Base-by-base conservation (phyloP, 352 stramenopile species). In the Phytophthora fragariaefolia region DNA sequence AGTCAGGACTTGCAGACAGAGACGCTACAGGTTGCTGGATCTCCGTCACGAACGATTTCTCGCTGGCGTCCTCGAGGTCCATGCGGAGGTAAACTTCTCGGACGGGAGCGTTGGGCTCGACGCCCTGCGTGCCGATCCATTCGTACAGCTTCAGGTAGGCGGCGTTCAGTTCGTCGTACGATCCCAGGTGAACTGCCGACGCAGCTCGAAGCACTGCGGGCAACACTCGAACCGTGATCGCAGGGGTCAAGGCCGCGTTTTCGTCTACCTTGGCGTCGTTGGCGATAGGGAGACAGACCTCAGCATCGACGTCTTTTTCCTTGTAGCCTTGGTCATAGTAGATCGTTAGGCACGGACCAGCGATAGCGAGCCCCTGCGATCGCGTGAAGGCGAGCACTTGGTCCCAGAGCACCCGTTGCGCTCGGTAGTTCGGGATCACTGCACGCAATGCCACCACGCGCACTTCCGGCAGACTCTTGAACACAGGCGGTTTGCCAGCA, bases 241-340 rank as follows among this genome's bases (percentile, higher is more conserved):
- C 58, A 10, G 66, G 32, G 4, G 53, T 20, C 10, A 40, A 54
- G 34, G 32, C 43, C 28, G 22, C 48, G 12, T 62, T 40, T 58
- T 69, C 32, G 47, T 52, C 26, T 4, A 83, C 63, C 1, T 27
- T 10, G 0, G 40, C 61, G 34, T 79, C 49, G 0, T 56, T 28
- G n/a, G 57, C 53, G 53, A 82, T 76, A 0, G 71, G 77, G 12
- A 82, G 54, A 60, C 77, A 85, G 15, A 82, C 77, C 26, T 85
- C 77, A 8, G 66, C 71, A 46, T 85, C 72, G 1, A 85, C 74
- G 55, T 83, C 72, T n/a, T 57, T 71, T 40, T 68, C 56, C 55
- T 80, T 83, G 72, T 65, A 81, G 20, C 66, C 77, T 46, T 58
- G 53, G 17, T 83, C 72, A 42, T 80, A 74, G 67, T 80, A 83